phyloP scores from a whole-genome alignment of 2,329 filamentous ascomycete genomes.

The Xylariaceae sp. region DNA sequence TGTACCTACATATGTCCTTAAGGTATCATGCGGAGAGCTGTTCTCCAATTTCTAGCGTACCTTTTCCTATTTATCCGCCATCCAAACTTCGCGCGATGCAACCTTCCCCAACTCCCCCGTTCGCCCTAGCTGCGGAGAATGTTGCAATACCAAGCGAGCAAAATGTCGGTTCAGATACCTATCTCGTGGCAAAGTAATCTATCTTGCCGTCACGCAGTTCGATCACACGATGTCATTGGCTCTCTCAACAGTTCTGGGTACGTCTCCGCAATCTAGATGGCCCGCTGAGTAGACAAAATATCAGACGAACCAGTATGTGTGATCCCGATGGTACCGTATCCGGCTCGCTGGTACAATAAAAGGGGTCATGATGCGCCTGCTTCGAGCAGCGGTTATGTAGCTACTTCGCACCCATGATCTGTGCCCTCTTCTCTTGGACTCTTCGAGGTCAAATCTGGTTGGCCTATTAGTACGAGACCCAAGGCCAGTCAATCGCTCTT shows the following conservation, averaged over 20 bases:
- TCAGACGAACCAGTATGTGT: background rate
- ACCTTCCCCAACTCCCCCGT: slow-evolving; percentile 14
- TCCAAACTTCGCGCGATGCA: background rate
- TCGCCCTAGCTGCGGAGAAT: slow-evolving; percentile 21
- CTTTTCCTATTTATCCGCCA: slow-evolving; percentile 20
- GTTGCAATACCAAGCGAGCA: background rate
- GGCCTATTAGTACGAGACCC: background rate
- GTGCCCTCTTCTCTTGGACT: background rate
- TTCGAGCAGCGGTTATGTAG: background rate
- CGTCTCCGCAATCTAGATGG: slow-evolving; percentile 1
- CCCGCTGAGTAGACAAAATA: background rate
- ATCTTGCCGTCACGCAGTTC: slow-evolving; percentile 1
- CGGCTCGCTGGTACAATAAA: slow-evolving; percentile 17
- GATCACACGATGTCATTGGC: background rate
- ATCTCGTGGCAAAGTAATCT: background rate
- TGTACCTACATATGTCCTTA: too few relatives aligned
- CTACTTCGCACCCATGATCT: background rate
- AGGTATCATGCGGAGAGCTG: too few relatives aligned
- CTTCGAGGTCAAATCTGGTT: background rate
- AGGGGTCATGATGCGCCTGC: background rate
- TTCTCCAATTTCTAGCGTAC: too few relatives aligned
- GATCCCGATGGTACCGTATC: background rate
- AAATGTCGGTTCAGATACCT: slow-evolving; percentile 5
- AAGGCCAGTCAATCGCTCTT: background rate
- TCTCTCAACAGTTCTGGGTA: background rate